phyloP scores from a whole-genome alignment of 768 basidiomycete genomes.

The Tricholoma hemisulphureum region DNA sequence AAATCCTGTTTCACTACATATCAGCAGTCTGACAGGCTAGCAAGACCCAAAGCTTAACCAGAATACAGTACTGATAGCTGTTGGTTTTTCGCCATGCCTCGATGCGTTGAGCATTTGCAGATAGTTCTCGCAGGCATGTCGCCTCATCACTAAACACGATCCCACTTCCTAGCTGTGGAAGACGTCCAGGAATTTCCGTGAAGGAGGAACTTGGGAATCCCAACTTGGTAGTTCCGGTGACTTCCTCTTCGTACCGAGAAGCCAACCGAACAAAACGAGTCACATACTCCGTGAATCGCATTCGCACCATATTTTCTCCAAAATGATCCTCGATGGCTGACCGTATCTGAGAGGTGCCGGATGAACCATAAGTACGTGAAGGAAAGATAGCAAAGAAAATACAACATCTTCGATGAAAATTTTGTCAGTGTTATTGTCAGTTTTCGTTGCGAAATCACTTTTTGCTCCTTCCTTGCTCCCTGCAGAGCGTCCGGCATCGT shows the following conservation, averaged over 20 bases:
- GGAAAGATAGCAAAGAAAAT: background rate
- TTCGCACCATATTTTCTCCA: conserved; percentile 84
- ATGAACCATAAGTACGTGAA: conserved; percentile 1
- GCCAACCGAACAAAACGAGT: conserved; percentile 85
- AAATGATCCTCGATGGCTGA: conserved; percentile 88
- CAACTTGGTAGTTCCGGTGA: conserved; percentile 72
- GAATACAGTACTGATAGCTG: conserved; percentile 69
- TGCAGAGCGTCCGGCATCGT: conserved; percentile 60
- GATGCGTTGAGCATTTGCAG: conserved; percentile 76
- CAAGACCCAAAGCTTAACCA: conserved; percentile 42
- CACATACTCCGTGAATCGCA: conserved; percentile 88
- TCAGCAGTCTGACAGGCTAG: background rate
- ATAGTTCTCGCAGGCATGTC: conserved; percentile 64
- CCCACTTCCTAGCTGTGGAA: conserved; percentile 72
- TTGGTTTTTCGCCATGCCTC: conserved; percentile 91
- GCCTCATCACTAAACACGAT: conserved; percentile 75
- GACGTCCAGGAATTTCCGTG: conserved; percentile 42
- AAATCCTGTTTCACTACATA: conserved; percentile 57
- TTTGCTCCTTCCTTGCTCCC: conserved; percentile 55
- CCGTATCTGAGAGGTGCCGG: conserved; percentile 54
- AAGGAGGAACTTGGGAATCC: conserved; percentile 66
- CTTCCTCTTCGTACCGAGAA: conserved; percentile 86
- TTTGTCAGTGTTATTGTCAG: conserved; percentile 69
- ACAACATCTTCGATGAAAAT: conserved; percentile 91
- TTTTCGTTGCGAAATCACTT: conserved; percentile 53